Percentiles rank a stretch among this genome's conserved stretches.
Conservation (phyloP, 768 basidiomycete species). For the Cystofilobasidium ferigula region DNA sequence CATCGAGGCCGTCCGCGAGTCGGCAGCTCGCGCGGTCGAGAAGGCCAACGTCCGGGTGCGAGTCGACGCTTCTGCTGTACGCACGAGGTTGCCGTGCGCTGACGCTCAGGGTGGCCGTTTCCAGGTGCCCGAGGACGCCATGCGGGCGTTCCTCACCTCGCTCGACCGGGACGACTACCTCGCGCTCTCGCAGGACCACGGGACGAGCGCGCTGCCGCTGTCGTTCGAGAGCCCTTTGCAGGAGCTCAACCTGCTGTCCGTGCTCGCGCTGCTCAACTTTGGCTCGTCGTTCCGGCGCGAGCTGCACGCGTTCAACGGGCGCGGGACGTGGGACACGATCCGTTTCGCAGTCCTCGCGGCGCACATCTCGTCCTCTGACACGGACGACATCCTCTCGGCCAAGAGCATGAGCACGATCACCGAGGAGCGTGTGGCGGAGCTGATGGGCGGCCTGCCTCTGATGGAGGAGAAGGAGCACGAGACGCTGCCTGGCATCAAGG, state of each 20-base stretch:
- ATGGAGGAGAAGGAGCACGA: conserved; percentile 63
- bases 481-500: conserved; percentile 53
- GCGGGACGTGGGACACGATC: conserved; percentile 76
- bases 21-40: background rate
- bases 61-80: no score
- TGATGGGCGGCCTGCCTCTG: conserved; percentile 54
- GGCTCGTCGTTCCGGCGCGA: conserved; percentile 67
- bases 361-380: conserved; percentile 51
- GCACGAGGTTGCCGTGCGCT: background rate
- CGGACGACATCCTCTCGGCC: conserved; percentile 51
- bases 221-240: conserved; percentile 60
- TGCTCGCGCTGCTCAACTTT: conserved; percentile 71
- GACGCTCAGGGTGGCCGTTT: background rate
- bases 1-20: conserved; percentile 9
- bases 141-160: conserved; percentile 55
- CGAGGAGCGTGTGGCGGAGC: conserved; percentile 53
- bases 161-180: conserved; percentile 55
- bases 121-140: conserved; percentile 51
- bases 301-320: conserved; percentile 58
- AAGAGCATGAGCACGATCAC: conserved; percentile 52
- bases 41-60: conserved; percentile 1
- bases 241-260: conserved; percentile 70
- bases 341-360: conserved; percentile 60
- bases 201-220: conserved; percentile 58
- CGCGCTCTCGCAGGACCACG: conserved; percentile 54